These are phyloP conservation scores for Panaeolus cyanescens DNA, from an alignment of 768 basidiomycete genomes.

Conservation along the genomic window DNA sequence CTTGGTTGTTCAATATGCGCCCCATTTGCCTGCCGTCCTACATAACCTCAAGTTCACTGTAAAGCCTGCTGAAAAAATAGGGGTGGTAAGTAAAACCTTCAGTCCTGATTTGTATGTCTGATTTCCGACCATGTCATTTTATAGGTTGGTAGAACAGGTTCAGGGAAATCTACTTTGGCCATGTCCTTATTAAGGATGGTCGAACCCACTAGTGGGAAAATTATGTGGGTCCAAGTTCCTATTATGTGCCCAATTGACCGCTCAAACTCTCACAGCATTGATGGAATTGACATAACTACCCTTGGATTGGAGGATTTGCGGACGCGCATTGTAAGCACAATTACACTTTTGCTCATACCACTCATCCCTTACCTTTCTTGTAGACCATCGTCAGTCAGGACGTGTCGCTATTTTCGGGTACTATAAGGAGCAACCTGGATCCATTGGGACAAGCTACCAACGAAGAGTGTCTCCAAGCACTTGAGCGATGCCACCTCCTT, in stretches of 20 bases:
- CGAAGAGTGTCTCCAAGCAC: conserved; percentile 64
- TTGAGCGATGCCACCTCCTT: conserved; percentile 64
- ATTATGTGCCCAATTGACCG: background rate
- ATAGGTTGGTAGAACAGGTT: conserved; percentile 70
- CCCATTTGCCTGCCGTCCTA: conserved; percentile 61
- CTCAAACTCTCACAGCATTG: conserved; percentile 43
- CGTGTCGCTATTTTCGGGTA: conserved; percentile 73
- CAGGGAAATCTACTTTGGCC: conserved; percentile 65
- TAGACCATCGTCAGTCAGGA: conserved; percentile 79
- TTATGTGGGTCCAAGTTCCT: conserved; percentile 44
- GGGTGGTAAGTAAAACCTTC: conserved; percentile 48
- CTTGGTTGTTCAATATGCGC: conserved; percentile 63
- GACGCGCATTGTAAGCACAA: conserved; percentile 51
- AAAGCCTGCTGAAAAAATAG: conserved; percentile 65
- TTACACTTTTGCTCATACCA: background rate
- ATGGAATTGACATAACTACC: conserved; percentile 67
- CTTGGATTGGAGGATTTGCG: conserved; percentile 72
- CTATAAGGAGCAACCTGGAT: conserved; percentile 72
- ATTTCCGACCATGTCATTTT: conserved; percentile 5
- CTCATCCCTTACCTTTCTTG: background rate
- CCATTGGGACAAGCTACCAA: conserved; percentile 60
- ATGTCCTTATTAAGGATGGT: conserved; percentile 63
- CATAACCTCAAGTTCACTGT: conserved; percentile 60
- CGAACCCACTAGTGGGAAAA: conserved; percentile 56
- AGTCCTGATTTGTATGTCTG: background rate